Evolutionary conservation across 2,329 filamentous ascomycete genomes (phyloP).

Genomic region (Diplodia mutila): DNA sequence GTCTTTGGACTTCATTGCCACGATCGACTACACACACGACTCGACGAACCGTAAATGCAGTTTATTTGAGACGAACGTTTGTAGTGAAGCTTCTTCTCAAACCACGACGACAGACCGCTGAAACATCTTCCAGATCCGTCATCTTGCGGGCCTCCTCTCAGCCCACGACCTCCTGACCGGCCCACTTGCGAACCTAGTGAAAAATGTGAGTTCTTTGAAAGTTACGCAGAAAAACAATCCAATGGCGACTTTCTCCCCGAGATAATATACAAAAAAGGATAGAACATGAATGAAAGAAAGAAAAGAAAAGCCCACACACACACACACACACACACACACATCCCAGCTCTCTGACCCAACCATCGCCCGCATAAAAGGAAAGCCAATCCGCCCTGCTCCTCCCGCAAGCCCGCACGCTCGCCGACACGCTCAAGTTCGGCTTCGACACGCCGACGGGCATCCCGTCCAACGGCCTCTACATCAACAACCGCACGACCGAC

Average conservation of each 20-base stretch:
- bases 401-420: slow-evolving; percentile 68
- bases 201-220: slow-evolving; percentile 3
- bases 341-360: background rate
- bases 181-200: slow-evolving; percentile 59
- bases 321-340: background rate
- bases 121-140: slow-evolving; percentile 66
- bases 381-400: slow-evolving; percentile 67
- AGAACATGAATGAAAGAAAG: background rate
- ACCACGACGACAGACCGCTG: background rate
- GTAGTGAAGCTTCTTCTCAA: too few relatives aligned
- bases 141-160: slow-evolving; percentile 78
- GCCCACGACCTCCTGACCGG: slow-evolving; percentile 75
- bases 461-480: slow-evolving; percentile 69
- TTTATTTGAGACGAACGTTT: slow-evolving; percentile 75
- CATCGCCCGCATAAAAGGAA: slow-evolving; percentile 48
- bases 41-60: slow-evolving; percentile 64
- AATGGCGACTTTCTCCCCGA: background rate
- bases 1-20: slow-evolving; percentile 72
- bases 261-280: background rate
- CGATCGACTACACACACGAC: slow-evolving; percentile 66
- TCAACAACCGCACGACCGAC: slow-evolving; percentile 57
- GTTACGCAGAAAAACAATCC: background rate
- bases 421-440: slow-evolving; percentile 73
- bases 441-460: slow-evolving; percentile 78
- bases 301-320: too few relatives aligned